phyloP scores from a whole-genome alignment of 306 rosid species.

The Dalbergia oliveri region DNA sequence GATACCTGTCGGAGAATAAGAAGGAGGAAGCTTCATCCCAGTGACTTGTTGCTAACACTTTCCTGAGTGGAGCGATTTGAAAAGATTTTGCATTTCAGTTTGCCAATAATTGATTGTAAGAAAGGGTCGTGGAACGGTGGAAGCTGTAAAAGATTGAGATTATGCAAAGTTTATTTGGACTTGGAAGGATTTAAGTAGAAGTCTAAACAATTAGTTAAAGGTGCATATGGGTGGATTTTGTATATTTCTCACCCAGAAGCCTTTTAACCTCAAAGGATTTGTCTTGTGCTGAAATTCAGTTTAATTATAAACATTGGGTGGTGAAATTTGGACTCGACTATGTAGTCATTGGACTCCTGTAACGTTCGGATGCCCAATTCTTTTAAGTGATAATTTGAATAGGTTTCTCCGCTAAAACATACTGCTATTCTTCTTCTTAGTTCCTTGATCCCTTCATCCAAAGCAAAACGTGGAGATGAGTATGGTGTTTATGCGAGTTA shows the following conservation, averaged over 20 bases:
- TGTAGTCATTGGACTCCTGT: neutral
- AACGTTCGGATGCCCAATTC: neutral
- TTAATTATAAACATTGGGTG: slow-evolving; percentile 2
- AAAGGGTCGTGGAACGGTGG: slow-evolving; percentile 14
- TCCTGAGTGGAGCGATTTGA: slow-evolving; percentile 22
- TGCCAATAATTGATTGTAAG: slow-evolving; percentile 16
- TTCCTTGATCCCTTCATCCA: neutral
- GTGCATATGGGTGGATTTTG: slow-evolving; percentile 19
- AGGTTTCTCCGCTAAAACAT: neutral
- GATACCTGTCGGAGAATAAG: slow-evolving; percentile 48
- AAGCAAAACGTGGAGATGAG: neutral
- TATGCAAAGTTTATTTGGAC: slow-evolving; percentile 19
- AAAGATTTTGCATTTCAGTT: slow-evolving; percentile 37
- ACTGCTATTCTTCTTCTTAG: neutral
- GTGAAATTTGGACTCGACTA: neutral
- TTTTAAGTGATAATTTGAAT: neutral
- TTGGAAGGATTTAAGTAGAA: slow-evolving; percentile 6
- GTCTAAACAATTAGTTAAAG: slow-evolving; percentile 7
- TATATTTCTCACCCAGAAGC: slow-evolving; percentile 1
- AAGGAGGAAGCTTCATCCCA: slow-evolving; percentile 50
- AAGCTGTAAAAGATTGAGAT: slow-evolving; percentile 34
- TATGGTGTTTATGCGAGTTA: too few species aligned
- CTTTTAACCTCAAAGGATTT: slow-evolving; percentile 10
- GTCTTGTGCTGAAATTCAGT: neutral
- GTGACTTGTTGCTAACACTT: slow-evolving; percentile 37